Evolutionary conservation across 2,329 filamentous ascomycete genomes (phyloP).

Genomic region (Colletotrichum tamarilloi): DNA sequence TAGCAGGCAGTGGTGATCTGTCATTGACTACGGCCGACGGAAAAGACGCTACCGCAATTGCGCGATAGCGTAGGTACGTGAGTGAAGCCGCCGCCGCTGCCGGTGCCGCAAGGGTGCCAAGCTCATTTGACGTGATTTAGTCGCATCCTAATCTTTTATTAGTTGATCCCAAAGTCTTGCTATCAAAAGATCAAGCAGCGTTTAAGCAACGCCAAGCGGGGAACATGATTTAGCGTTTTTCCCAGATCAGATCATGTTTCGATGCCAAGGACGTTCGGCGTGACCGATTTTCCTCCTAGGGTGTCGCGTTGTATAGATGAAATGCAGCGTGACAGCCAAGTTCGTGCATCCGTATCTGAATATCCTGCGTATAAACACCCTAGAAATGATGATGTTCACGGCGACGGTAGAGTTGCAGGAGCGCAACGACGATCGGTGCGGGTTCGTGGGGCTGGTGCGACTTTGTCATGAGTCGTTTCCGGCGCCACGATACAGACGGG

Average conservation of each 20-base stretch:
- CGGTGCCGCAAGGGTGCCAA: not conserved
- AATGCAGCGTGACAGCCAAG: not conserved
- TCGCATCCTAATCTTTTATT: not conserved
- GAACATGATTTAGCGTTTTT: not conserved
- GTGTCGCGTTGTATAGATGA: not conserved
- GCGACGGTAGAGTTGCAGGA: not conserved
- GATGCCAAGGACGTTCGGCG: not conserved
- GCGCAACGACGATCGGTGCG: not conserved
- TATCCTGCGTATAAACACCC: too few species aligned
- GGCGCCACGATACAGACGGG: too few species aligned
- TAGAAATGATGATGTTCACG: too few species aligned
- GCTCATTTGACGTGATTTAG: not conserved
- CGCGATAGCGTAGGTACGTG: too few species aligned
- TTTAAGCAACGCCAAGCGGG: not conserved
- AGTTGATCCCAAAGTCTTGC: too few species aligned
- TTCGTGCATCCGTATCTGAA: not conserved
- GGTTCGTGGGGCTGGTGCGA: not conserved
- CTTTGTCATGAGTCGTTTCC: not conserved
- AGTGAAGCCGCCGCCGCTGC: not conserved
- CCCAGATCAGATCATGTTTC: not conserved
- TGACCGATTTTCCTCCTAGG: not conserved
- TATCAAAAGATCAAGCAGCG: not conserved
- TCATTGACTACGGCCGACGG: not conserved
- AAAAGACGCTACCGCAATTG: not conserved
- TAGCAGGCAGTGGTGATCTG: not conserved